Percentiles rank a stretch among this genome's conserved stretches.
Evolutionary conservation across 805 yeast genomes (phyloP).

Genomic region (Spencermartinsiella europaea): DNA sequence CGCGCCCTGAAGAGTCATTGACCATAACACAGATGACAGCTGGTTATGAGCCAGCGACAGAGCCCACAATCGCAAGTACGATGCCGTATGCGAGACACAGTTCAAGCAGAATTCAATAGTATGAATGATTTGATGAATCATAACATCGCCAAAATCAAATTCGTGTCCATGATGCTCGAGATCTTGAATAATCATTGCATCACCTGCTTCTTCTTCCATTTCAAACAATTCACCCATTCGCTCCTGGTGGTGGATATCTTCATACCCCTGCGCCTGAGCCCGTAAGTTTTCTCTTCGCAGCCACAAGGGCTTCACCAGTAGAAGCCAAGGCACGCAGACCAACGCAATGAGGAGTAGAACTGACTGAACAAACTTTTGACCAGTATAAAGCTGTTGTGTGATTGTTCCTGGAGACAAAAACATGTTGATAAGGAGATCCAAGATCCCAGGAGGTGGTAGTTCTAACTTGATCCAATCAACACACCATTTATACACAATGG

Average conservation of each 20-base stretch:
- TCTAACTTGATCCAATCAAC: slow-evolving; percentile 81
- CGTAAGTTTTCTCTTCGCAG: slow-evolving; percentile 53
- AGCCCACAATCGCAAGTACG: slow-evolving; percentile 95
- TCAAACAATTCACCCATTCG: slow-evolving; percentile 28
- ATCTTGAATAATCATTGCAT: slow-evolving; percentile 30
- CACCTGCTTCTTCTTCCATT: slow-evolving; percentile 30
- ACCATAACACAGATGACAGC: slow-evolving; percentile 88
- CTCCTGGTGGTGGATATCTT: slow-evolving; percentile 42
- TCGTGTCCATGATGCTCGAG: slow-evolving; percentile 40
- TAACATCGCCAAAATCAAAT: slow-evolving; percentile 82
- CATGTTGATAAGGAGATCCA: slow-evolving; percentile 95
- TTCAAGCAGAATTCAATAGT: slow-evolving; percentile 96
- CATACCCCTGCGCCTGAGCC: slow-evolving; percentile 45
- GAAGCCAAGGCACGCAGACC: slow-evolving; percentile 88
- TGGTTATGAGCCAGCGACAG: slow-evolving; percentile 95
- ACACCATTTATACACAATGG: slow-evolving; percentile 90
- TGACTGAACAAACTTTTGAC: slow-evolving; percentile 74
- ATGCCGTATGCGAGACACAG: slow-evolving; percentile 96
- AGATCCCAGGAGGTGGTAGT: slow-evolving; percentile 83
- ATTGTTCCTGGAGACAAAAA: slow-evolving; percentile 87
- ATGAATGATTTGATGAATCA: slow-evolving; percentile 96
- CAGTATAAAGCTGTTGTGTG: slow-evolving; percentile 71
- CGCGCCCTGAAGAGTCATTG: slow-evolving; percentile 85
- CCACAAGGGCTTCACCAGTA: slow-evolving; percentile 77
- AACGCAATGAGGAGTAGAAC: slow-evolving; percentile 67